Base-by-base conservation (phyloP, 306 rosid species). In the Vigna mungo region DNA sequence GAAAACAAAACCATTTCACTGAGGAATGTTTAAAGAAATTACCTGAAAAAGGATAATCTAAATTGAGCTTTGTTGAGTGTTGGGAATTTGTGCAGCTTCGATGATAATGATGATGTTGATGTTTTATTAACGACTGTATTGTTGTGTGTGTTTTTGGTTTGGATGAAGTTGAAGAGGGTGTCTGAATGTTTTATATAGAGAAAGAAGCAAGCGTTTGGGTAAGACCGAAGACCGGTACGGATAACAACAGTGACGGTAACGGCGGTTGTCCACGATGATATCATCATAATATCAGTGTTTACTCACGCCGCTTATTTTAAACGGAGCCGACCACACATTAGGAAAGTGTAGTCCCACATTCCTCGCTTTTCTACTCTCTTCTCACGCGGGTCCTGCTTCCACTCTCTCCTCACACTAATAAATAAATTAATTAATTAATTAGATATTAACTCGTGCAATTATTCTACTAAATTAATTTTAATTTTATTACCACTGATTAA, bases 281-380 rank as follows among this genome's bases (percentile, higher is more conserved):
- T 44, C 1, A 44, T 10, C 12, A 44, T 44, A 60, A 44, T 44
- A 60, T 2, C 2, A 48, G 43, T 21, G 46, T 15, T 16, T 3
- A 11, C 13, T 36, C 21, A 51, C 63, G 74, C 59, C 39, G 67
- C 46, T 32, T 17, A 18, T 0, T 36, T 39, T 49, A 37, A 56
- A 77, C 86, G 78, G 76, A 37, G 76, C 89, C 88, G 89, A 78
- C 89, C 88, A 77, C 86, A 78, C 77, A 88, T 46, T 80, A 54
- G 18, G 49, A 34, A 10, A 5, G 25, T 17, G 16, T 1, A 0
- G 41, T 0, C 9, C 87, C 72, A 79, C 79, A 83, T 87, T 89
- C 85, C 37, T 18, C 7, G 74, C 23, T 9, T 37, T 78, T 62
- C 90, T 12, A 36, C 59, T 53, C 41, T 43, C 58, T 20, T 0